A percentile compares a stretch with the other conserved stretches of the same genome.
Conservation (phyloP, 1,284 basidiomycete genomes). For the Wallemia mellicola region DNA sequence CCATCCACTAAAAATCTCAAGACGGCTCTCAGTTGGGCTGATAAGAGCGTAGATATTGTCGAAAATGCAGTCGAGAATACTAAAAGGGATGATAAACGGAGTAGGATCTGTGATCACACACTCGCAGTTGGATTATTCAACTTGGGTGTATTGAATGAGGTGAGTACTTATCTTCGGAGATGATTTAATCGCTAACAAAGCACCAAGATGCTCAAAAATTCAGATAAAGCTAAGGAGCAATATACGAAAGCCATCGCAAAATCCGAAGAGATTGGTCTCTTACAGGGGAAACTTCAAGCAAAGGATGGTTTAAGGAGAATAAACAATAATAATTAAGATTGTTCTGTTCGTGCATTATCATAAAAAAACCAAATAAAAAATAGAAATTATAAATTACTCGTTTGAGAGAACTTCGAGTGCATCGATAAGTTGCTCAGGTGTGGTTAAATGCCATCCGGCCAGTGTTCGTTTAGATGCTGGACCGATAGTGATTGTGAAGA, state of each 20-base stretch:
- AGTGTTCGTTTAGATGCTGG: slow-evolving; percentile 58
- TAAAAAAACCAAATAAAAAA: background rate
- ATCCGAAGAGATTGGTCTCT: background rate
- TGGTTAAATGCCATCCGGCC: slow-evolving; percentile 60
- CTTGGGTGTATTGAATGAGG: slow-evolving; percentile 4
- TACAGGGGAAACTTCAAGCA: background rate
- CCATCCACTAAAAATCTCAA: slow-evolving; percentile 2
- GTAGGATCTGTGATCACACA: slow-evolving; percentile 3
- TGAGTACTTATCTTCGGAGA: background rate
- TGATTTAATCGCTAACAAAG: no score
- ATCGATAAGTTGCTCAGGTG: slow-evolving; percentile 38
- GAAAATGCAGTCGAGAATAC: background rate
- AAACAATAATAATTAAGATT: background rate
- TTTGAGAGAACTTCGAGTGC: slow-evolving; percentile 19
- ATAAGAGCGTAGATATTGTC: background rate
- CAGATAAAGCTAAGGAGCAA: no score
- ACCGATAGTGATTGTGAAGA: slow-evolving; percentile 67
- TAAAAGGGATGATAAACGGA: no score
- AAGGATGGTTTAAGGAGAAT: background rate
- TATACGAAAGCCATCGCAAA: no score
- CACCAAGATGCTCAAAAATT: no score
- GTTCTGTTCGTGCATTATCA: no score
- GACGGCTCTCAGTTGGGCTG: slow-evolving; percentile 3
- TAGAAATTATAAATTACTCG: background rate
- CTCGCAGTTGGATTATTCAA: slow-evolving; percentile 5